Evolutionary conservation across 177 flowering plant species (phyloP).

Genomic region (Telopea speciosissima): DNA sequence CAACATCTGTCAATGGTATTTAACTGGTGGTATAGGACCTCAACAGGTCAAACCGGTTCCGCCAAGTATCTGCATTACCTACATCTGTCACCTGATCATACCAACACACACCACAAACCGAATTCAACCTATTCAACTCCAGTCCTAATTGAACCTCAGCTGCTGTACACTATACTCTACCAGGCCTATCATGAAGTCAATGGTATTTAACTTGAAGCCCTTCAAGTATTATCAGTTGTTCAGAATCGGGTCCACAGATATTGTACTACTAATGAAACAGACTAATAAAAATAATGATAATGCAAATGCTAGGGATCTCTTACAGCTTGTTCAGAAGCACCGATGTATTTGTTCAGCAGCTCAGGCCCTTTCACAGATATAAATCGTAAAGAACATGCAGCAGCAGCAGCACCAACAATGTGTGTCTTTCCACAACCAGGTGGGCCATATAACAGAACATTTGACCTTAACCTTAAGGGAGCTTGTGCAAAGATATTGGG

Average conservation of each 20-base stretch:
- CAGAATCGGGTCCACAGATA: background rate
- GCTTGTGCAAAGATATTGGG: slow-evolving; percentile 71
- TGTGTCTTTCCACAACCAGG: slow-evolving; percentile 99
- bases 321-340: slow-evolving; percentile 99
- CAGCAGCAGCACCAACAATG: slow-evolving; percentile 97
- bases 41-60: too few species aligned
- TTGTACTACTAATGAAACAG: background rate
- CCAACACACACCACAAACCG: background rate
- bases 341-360: slow-evolving; percentile 90
- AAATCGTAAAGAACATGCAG: slow-evolving; percentile 88
- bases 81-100: too few species aligned
- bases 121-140: background rate
- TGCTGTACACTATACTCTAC: background rate
- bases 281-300: background rate
- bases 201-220: background rate
- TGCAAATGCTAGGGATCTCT: slow-evolving; percentile 17
- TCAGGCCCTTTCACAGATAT: slow-evolving; percentile 98
- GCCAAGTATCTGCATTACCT: too few species aligned
- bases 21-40: too few species aligned
- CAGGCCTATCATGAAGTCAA: background rate
- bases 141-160: background rate
- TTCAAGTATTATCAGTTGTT: too few species aligned
- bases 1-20: too few species aligned
- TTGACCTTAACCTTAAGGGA: slow-evolving; percentile 83
- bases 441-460: slow-evolving; percentile 94